A percentile compares a stretch with the other conserved stretches of the same genome.
These are phyloP conservation scores for Pythium phragmiticola DNA, from an alignment of 352 stramenopile species.

Conservation along the genomic window DNA sequence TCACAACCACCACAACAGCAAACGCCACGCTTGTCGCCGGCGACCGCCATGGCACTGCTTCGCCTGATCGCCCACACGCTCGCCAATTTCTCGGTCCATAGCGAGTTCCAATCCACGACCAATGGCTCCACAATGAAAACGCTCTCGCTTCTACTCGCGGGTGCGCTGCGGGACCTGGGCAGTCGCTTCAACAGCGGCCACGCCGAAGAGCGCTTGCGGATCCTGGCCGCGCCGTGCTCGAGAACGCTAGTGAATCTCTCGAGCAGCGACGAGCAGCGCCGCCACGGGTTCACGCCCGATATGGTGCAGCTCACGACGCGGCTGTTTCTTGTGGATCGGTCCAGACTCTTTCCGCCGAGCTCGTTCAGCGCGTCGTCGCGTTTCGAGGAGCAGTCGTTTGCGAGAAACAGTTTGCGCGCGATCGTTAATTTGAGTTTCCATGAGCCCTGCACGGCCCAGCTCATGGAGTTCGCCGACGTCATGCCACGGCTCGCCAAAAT, in stretches of 20 bases:
- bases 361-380: background rate
- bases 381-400: slow-evolving; percentile 34
- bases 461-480: slow-evolving; percentile 62
- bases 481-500: slow-evolving; percentile 44
- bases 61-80: slow-evolving; percentile 56
- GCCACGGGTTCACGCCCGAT: slow-evolving; percentile 46
- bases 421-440: slow-evolving; percentile 70
- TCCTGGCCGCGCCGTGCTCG: slow-evolving; percentile 48
- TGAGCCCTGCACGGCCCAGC: slow-evolving; percentile 36
- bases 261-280: slow-evolving; percentile 53
- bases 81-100: slow-evolving; percentile 64
- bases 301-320: slow-evolving; percentile 53
- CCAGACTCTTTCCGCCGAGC: slow-evolving; percentile 25
- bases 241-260: slow-evolving; percentile 71
- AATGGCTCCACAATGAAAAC: slow-evolving; percentile 51
- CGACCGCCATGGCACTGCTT: slow-evolving; percentile 34
- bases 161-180: slow-evolving; percentile 46
- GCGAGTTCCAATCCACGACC: slow-evolving; percentile 58
- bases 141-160: slow-evolving; percentile 43
- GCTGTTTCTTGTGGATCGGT: slow-evolving; percentile 45
- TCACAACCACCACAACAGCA: slow-evolving; percentile 14
- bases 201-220: slow-evolving; percentile 42
- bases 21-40: slow-evolving; percentile 13
- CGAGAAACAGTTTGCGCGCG: slow-evolving; percentile 57
- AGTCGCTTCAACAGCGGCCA: slow-evolving; percentile 35